Evolutionary conservation across 2,329 filamentous ascomycete species (phyloP).

Genomic region (Juglanconis sp.): DNA sequence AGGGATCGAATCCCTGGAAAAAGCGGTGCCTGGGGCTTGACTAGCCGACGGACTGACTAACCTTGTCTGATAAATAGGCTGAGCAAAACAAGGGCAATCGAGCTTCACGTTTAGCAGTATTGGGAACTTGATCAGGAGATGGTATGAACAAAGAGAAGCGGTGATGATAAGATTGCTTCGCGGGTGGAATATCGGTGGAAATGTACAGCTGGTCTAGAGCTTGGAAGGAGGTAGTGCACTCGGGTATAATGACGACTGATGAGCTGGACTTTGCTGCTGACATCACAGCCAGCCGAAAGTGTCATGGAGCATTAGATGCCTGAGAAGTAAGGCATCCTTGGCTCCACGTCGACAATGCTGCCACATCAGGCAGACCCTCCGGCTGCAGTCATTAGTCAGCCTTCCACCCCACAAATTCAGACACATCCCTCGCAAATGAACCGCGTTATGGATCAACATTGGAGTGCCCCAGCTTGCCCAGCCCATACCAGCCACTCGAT

Average conservation of each 20-base stretch:
- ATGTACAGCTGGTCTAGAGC: background rate
- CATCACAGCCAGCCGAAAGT: background rate
- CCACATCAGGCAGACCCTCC: background rate
- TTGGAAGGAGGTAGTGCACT: background rate
- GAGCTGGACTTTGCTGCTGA: conserved; percentile 6
- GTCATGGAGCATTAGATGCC: background rate
- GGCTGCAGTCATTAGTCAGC: background rate
- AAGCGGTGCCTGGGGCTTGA: background rate
- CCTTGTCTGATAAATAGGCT: background rate
- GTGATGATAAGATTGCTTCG: too few relatives aligned
- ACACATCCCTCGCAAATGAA: conserved; percentile 1
- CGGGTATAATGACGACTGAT: conserved; percentile 7
- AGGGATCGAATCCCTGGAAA: background rate
- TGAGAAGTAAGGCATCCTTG: background rate
- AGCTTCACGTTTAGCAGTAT: too few relatives aligned
- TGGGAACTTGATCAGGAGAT: background rate
- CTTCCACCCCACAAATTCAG: background rate
- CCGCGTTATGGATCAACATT: conserved; percentile 3
- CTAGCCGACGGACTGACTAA: background rate
- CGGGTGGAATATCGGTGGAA: too few relatives aligned
- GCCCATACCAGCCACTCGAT: conserved; percentile 7
- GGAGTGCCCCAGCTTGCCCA: background rate
- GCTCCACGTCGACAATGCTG: background rate
- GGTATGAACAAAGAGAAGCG: background rate
- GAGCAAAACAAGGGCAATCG: background rate